Conservation (phyloP, 768 basidiomycete species). For the Strobilomyces confusus region DNA sequence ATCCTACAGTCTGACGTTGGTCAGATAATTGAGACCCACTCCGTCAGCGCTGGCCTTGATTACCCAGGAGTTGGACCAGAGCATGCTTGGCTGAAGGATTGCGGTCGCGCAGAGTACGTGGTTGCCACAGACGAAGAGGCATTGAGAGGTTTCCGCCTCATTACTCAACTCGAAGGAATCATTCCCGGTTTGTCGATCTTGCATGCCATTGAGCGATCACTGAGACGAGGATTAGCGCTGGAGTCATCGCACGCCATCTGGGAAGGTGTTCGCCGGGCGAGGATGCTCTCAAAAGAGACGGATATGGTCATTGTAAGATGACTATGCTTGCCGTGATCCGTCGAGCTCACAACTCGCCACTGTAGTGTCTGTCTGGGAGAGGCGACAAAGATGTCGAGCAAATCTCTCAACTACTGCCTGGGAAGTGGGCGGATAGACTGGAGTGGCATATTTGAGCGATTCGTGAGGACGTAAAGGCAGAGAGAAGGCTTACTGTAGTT, state of each 20-base stretch:
- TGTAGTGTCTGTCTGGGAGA: slow-evolving; percentile 86
- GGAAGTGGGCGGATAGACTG: slow-evolving; percentile 88
- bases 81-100: slow-evolving; percentile 96
- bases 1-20: slow-evolving; percentile 84
- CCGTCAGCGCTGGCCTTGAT: slow-evolving; percentile 92
- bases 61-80: slow-evolving; percentile 98
- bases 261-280: slow-evolving; percentile 83
- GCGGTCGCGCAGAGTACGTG: slow-evolving; percentile 88
- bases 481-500: not conserved
- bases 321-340: slow-evolving; percentile 1
- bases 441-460: slow-evolving; percentile 77
- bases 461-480: not conserved
- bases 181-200: slow-evolving; percentile 68
- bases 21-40: slow-evolving; percentile 96
- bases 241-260: slow-evolving; percentile 97
- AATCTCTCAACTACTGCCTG: slow-evolving; percentile 87
- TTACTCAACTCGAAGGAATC: slow-evolving; percentile 93
- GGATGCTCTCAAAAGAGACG: slow-evolving; percentile 74
- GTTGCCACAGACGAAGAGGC: slow-evolving; percentile 93
- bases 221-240: slow-evolving; percentile 52
- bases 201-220: not conserved
- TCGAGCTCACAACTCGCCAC: slow-evolving; percentile 1
- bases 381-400: slow-evolving; percentile 99
- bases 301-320: slow-evolving; percentile 86
- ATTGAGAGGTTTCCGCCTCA: slow-evolving; percentile 84